Percentiles rank a stretch among this genome's conserved stretches.
Evolutionary conservation across 805 yeast species (phyloP).

Genomic region (Isabelozyma heimii): DNA sequence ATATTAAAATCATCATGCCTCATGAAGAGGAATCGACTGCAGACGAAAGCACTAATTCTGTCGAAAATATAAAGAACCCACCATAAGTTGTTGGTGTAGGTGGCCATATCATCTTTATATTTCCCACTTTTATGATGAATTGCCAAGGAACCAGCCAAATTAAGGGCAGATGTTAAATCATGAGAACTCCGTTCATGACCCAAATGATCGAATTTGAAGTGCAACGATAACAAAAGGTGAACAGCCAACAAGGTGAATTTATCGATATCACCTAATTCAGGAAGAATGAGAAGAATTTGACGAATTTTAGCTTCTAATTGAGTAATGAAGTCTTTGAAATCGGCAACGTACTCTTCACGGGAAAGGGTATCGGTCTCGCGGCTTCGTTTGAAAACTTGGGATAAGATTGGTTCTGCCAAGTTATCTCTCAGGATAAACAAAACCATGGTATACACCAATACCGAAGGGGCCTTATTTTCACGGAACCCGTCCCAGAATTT

Average conservation of each 20-base stretch:
- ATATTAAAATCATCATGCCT: conserved; percentile 30
- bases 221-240: conserved; percentile 21
- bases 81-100: conserved; percentile 26
- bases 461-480: conserved; percentile 13
- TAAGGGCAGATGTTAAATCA: conserved; percentile 27
- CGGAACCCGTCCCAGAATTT: conserved; percentile 26
- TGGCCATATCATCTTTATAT: conserved; percentile 5
- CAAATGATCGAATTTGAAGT: conserved; percentile 20
- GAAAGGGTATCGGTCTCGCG: not conserved
- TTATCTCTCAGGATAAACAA: conserved; percentile 25
- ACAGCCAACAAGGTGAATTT: conserved; percentile 18
- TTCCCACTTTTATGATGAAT: conserved; percentile 21
- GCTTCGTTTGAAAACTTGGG: conserved; percentile 14
- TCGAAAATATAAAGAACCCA: conserved; percentile 34
- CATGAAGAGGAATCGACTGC: conserved; percentile 24
- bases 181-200: conserved; percentile 30
- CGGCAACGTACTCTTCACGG: conserved; percentile 6
- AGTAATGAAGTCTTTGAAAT: conserved; percentile 13
- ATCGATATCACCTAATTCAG: conserved; percentile 32
- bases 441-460: conserved; percentile 24
- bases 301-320: conserved; percentile 30
- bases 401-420: conserved; percentile 22
- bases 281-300: conserved; percentile 24
- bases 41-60: conserved; percentile 27
- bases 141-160: conserved; percentile 21